phyloP scores from a whole-genome alignment of 108 stramenopile genomes.

The Skeletonema menzelii region DNA sequence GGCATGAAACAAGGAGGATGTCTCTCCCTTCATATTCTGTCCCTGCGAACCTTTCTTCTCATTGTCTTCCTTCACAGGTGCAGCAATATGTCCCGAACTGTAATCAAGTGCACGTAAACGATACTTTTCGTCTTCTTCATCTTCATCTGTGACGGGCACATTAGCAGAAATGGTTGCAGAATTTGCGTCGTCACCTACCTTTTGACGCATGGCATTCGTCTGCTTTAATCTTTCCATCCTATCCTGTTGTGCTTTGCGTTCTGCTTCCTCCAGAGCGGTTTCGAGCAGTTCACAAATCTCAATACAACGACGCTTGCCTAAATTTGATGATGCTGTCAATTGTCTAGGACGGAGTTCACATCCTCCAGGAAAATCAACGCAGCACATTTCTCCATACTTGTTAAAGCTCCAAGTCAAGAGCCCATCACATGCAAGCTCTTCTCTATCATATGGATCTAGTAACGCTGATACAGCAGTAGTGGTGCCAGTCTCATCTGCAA shows the following conservation, averaged over 20 bases:
- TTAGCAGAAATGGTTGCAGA: constrained; percentile 14
- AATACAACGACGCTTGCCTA: constrained; percentile 47
- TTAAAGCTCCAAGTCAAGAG: constrained; percentile 81
- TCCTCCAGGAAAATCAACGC: constrained; percentile 80
- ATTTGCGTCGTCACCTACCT: constrained; percentile 12
- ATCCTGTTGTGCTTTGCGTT: constrained; percentile 66
- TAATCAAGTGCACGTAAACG: constrained; percentile 76
- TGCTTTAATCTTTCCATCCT: constrained; percentile 59
- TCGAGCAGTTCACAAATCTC: constrained; percentile 72
- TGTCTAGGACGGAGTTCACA: constrained; percentile 63
- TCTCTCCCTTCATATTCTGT: constrained; percentile 19
- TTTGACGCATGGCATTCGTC: background rate
- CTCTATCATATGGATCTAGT: constrained; percentile 80
- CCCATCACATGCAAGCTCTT: constrained; percentile 81
- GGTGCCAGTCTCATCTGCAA: constrained; percentile 63
- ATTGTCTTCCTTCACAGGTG: constrained; percentile 69
- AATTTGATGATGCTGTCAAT: constrained; percentile 53
- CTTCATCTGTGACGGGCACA: constrained; percentile 18
- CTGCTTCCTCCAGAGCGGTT: constrained; percentile 65
- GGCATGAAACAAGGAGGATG: constrained; percentile 56
- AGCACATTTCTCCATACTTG: constrained; percentile 86
- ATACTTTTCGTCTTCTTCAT: constrained; percentile 71
- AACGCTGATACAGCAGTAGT: constrained; percentile 59
- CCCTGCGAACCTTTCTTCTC: constrained; percentile 10
- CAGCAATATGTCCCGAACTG: constrained; percentile 67